These are phyloP conservation scores for Coix lacrymajobi DNA, from an alignment of 176 grass and related monocot genomes.

Conservation along the genomic window DNA sequence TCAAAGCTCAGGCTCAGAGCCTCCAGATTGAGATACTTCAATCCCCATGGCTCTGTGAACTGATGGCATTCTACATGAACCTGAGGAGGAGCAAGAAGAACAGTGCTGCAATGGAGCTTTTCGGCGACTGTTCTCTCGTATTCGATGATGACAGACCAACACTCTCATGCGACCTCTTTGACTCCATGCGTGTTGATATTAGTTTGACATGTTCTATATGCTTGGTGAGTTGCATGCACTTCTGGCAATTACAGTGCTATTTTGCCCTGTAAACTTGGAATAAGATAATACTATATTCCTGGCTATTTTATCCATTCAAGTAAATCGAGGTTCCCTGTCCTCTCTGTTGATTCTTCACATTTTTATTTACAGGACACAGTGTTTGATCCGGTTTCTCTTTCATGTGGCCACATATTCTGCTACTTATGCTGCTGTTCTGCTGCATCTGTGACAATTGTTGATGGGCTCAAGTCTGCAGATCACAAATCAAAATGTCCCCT, in stretches of 20 bases:
- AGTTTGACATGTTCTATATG: conserved; percentile 88
- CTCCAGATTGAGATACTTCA: conserved; percentile 95
- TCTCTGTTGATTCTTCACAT: not conserved
- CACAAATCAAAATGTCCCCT: conserved; percentile 74
- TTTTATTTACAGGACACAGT: conserved; percentile 55
- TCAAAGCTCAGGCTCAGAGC: conserved; percentile 80
- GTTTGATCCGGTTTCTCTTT: conserved; percentile 71
- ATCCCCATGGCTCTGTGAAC: conserved; percentile 78
- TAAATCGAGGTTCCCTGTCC: not conserved
- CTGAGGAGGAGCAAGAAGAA: conserved; percentile 50
- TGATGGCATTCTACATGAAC: conserved; percentile 95
- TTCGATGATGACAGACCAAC: conserved; percentile 70
- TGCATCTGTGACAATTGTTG: conserved; percentile 67
- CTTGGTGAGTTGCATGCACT: conserved; percentile 52
- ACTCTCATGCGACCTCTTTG: conserved; percentile 65
- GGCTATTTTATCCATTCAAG: not conserved
- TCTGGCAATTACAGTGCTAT: not conserved
- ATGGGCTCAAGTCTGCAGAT: conserved; percentile 54
- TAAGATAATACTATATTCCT: not conserved
- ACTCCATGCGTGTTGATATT: conserved; percentile 70
- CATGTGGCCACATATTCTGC: conserved; percentile 87
- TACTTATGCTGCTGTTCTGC: conserved; percentile 82
- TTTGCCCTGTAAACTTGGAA: not conserved
- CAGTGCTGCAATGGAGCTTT: conserved; percentile 48
- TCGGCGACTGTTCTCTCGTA: conserved; percentile 60